Conservation (phyloP, 441 rosid species). For the Eruca vesicaria region DNA sequence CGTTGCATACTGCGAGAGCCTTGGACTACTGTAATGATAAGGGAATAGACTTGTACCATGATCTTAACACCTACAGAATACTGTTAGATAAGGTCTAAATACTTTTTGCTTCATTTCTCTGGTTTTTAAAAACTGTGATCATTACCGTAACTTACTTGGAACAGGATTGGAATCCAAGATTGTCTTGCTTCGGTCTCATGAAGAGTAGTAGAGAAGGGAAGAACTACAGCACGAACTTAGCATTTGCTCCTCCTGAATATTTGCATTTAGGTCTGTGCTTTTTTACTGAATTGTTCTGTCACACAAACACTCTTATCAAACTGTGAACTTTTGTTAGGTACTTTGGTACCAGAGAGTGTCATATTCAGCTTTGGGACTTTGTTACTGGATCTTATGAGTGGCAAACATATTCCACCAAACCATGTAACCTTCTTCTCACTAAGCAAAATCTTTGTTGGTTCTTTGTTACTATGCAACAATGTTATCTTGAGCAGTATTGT, state of each 20-base stretch:
- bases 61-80: slow-evolving; percentile 38
- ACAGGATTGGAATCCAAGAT: slow-evolving; percentile 29
- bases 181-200: slow-evolving; percentile 39
- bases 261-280: too few species aligned
- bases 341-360: slow-evolving; percentile 68
- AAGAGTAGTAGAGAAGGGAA: too few species aligned
- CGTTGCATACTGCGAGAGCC: slow-evolving; percentile 30
- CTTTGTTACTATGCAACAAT: slow-evolving; percentile 11
- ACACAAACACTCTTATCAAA: too few species aligned
- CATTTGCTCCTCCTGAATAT: too few species aligned
- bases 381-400: too few species aligned
- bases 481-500: neutral
- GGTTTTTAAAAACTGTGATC: neutral
- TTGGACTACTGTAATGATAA: slow-evolving; percentile 34
- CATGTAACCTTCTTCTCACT: slow-evolving; percentile 49
- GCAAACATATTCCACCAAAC: too few species aligned
- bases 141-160: neutral
- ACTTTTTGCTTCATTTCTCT: neutral
- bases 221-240: slow-evolving; percentile 92
- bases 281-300: too few species aligned
- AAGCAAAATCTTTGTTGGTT: neutral
- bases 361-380: slow-evolving; percentile 72
- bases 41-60: slow-evolving; percentile 33
- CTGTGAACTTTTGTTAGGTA: slow-evolving; percentile 42
- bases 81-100: slow-evolving; percentile 29